Percentiles rank a stretch among this genome's conserved stretches.
These are phyloP conservation scores for Rhizoctonia solani DNA, from an alignment of 1,284 basidiomycete genomes.

Conservation along the genomic window DNA sequence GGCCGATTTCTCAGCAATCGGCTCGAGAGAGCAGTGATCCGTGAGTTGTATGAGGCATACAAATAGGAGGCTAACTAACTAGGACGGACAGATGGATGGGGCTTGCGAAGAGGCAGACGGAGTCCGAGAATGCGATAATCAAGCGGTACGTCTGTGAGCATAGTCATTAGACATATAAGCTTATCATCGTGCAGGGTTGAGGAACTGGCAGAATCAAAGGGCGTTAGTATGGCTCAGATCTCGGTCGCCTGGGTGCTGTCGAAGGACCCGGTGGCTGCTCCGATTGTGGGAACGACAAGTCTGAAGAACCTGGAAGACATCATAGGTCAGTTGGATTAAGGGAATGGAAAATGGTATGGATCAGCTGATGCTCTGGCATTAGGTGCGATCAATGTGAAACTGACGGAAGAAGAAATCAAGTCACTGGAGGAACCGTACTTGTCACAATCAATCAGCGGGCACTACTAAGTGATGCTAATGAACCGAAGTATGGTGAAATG, in stretches of 20 bases:
- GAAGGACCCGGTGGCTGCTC: constrained; percentile 18
- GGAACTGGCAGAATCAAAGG: constrained; percentile 41
- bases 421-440: constrained; percentile 28
- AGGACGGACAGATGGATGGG: background rate
- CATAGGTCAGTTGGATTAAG: constrained; percentile 5
- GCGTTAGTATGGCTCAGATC: constrained; percentile 37
- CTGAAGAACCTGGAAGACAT: constrained; percentile 25
- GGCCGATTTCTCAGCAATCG: constrained; percentile 48
- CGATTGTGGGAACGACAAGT: constrained; percentile 29
- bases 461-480: background rate
- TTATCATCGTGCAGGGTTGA: constrained; percentile 35
- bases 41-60: constrained; percentile 38
- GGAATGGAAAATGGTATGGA: background rate
- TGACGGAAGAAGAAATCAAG: constrained; percentile 37
- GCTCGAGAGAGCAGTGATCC: constrained; percentile 47
- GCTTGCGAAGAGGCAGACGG: background rate
- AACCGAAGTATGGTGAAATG: background rate
- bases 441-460: constrained; percentile 9
- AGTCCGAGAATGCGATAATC: constrained; percentile 5
- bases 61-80: background rate
- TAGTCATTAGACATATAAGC: background rate
- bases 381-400: constrained; percentile 32
- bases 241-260: constrained; percentile 4
- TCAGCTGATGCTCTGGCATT: background rate
- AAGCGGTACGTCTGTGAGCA: background rate